Evolutionary conservation across 2,329 filamentous ascomycete species (phyloP).

Genomic region (Pseudomassariella vexata): DNA sequence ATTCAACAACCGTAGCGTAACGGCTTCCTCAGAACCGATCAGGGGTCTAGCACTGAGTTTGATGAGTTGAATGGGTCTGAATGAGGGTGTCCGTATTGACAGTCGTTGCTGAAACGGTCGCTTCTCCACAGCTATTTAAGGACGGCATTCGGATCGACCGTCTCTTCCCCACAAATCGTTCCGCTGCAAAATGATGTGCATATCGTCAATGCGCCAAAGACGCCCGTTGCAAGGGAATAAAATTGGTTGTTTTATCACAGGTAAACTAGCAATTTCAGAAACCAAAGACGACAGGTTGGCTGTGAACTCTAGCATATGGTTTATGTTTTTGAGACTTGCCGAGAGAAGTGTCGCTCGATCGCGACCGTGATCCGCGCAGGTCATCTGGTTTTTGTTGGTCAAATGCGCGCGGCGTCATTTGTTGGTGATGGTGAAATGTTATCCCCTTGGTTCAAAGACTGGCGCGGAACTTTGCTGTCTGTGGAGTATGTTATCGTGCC

Average conservation of each 20-base stretch:
- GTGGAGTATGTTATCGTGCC: too few relatives aligned
- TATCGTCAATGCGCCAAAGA: slow-evolving; percentile 7
- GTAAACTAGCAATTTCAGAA: too few relatives aligned
- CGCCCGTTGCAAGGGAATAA: not conserved
- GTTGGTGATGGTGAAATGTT: too few relatives aligned
- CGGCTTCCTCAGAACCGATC: not conserved
- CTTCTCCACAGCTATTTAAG: slow-evolving; percentile 2
- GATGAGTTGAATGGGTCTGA: not conserved
- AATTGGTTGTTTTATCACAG: too few relatives aligned
- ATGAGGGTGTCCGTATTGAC: not conserved
- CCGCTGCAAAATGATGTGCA: slow-evolving; percentile 8
- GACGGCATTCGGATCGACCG: slow-evolving; percentile 7
- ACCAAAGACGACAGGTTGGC: not conserved
- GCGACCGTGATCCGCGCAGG: too few relatives aligned
- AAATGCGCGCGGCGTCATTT: too few relatives aligned
- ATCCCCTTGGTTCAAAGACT: too few relatives aligned
- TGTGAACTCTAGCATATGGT: not conserved
- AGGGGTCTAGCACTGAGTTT: not conserved
- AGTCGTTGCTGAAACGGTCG: slow-evolving; percentile 4
- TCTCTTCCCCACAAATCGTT: slow-evolving; percentile 5
- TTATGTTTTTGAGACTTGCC: not conserved
- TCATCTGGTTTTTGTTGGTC: too few relatives aligned
- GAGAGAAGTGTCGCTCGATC: not conserved
- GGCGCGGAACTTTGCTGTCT: too few relatives aligned
- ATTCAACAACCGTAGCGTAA: not conserved